Evolutionary conservation across 306 rosid genomes (phyloP), one percentile per base, ranked within the genome.

Genomic region (Vachellia collinsii): DNA sequence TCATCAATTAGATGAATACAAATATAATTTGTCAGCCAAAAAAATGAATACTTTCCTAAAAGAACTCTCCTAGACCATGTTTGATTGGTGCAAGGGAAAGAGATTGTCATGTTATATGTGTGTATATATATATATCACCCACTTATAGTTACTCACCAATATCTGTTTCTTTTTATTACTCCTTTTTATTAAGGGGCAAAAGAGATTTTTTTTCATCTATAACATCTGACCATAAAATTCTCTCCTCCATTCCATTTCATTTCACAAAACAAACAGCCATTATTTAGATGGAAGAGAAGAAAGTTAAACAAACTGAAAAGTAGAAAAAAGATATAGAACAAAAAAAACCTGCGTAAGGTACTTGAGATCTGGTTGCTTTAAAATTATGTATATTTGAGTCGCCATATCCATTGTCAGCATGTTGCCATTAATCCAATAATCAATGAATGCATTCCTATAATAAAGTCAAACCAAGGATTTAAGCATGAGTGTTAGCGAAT

Each of bases 341-440:
- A 77, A 81, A 80, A 80, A 82, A 54, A 96, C 99, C 97, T 96
- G 97, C 61, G 92, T 88, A 62, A 96, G 93, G 83, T 88, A 87
- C 34, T 88, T 91, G 87, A 88, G 90, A 82, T 93, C 94, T 6
- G 94, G 94, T 83, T 93, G 97, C 88, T 96, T 93, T 76, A 96
- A 86, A 87, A 96, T 93, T 43, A 74, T 80, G 87, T 48, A 96
- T 67, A 96, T 89, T 81, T 96, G 99, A 71, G 98, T 88, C 69
- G 94, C 94, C 34, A 89, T 78, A 83, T 96, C 98, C 92, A 86
- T 84, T 0, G 94, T 93, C 92, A 93, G 76, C 97, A 92, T 80
- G 84, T 95, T 93, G 48, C 93, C 95, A 61, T 83, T 88, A 85
- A 96, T 79, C 99, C 99, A 96, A 85, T 90, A 93, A 85, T 93